These are phyloP conservation scores for Jamesozyma jinghongensis DNA, from an alignment of 805 yeast species.

Conservation along the genomic window DNA sequence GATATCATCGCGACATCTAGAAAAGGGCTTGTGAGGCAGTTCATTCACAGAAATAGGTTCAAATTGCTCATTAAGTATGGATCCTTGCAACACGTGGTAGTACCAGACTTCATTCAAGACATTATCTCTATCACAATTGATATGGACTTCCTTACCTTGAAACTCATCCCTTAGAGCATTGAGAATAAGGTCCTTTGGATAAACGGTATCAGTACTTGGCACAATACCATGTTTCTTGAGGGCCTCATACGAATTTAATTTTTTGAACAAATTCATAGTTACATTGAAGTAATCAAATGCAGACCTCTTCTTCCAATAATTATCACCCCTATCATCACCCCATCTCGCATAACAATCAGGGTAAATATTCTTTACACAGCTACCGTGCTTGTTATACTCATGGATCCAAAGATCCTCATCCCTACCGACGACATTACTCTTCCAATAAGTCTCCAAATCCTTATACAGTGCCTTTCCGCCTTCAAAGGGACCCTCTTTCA, in stretches of 20 bases:
- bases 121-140: conserved; percentile 47
- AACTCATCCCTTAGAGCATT: conserved; percentile 42
- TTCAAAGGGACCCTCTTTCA: conserved; percentile 28
- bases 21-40: conserved; percentile 27
- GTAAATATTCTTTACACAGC: conserved; percentile 75
- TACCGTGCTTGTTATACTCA: conserved; percentile 91
- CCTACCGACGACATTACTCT: conserved; percentile 55
- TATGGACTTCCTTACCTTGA: conserved; percentile 45
- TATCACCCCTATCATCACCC: conserved; percentile 9
- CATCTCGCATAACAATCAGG: conserved; percentile 56
- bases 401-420: conserved; percentile 77
- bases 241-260: conserved; percentile 59
- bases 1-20: conserved; percentile 61
- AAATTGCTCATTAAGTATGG: conserved; percentile 57
- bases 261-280: conserved; percentile 47
- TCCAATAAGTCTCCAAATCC: conserved; percentile 60
- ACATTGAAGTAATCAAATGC: conserved; percentile 65
- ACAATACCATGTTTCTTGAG: conserved; percentile 58
- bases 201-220: conserved; percentile 52
- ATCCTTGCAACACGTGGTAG: conserved; percentile 64
- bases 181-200: conserved; percentile 46
- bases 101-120: conserved; percentile 57
- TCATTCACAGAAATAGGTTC: conserved; percentile 45
- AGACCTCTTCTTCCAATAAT: conserved; percentile 21
- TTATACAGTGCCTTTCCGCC: conserved; percentile 43